These are phyloP conservation scores for Yamadazyma trypodendri DNA, from an alignment of 1,139 yeast species.

Conservation along the genomic window DNA sequence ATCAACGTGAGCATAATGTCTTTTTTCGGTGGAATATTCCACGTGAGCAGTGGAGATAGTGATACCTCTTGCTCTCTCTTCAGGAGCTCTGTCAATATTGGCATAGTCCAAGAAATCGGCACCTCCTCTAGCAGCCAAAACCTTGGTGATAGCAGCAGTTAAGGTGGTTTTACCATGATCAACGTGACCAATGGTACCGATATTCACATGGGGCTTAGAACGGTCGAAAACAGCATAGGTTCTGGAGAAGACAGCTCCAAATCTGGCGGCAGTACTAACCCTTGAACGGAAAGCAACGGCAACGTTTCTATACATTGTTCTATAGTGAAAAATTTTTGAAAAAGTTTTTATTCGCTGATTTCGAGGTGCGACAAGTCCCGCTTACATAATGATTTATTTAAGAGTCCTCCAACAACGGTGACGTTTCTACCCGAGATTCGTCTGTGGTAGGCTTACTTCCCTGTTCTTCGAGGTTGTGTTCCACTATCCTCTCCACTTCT, in stretches of 20 bases:
- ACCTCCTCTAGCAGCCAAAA: constrained; percentile 83
- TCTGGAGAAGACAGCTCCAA: constrained; percentile 38
- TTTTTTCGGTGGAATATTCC: constrained; percentile 87
- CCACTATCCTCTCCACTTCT: constrained; percentile 33
- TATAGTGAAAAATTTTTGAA: constrained; percentile 12
- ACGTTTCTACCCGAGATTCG: no score
- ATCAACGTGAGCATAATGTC: constrained; percentile 96
- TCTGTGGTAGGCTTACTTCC: no score
- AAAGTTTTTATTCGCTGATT: constrained; percentile 1
- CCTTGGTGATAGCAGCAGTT: constrained; percentile 98
- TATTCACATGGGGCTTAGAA: constrained; percentile 92
- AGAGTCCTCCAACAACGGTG: no score
- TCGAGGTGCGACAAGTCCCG: background rate
- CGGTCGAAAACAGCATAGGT: constrained; percentile 75
- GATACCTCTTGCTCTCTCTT: constrained; percentile 99
- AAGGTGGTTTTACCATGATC: constrained; percentile 99
- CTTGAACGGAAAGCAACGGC: constrained; percentile 21
- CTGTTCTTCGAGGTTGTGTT: constrained; percentile 19
- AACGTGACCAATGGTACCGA: constrained; percentile 92
- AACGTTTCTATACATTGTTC: constrained; percentile 23
- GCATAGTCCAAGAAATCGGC: constrained; percentile 92
- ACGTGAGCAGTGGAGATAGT: constrained; percentile 97
- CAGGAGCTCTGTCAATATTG: constrained; percentile 97
- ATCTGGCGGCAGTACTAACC: constrained; percentile 12
- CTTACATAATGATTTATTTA: background rate